A percentile compares a stretch with the other conserved stretches of the same genome.
Conservation (phyloP, 2,329 filamentous ascomycete species). For the Sclerotinia glacialis region DNA sequence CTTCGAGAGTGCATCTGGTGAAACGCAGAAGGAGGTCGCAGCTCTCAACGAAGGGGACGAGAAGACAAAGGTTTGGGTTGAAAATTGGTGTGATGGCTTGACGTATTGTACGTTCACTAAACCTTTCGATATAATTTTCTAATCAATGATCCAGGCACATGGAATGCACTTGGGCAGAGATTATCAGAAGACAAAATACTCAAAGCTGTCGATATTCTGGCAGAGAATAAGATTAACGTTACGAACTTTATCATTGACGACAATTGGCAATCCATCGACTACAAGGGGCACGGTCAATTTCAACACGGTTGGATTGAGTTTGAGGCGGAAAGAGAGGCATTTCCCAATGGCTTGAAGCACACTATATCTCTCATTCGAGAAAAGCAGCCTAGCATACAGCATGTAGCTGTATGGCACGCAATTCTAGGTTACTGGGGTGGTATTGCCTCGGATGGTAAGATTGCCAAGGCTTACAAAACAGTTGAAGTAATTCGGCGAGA, state of each 20-base stretch:
- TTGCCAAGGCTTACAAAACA: conserved; percentile 78
- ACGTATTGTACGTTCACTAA: conserved; percentile 64
- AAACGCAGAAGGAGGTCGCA: conserved; percentile 48
- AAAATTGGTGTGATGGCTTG: conserved; percentile 88
- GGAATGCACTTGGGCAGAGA: conserved; percentile 86
- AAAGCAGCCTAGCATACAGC: conserved; percentile 68
- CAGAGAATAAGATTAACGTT: conserved; percentile 70
- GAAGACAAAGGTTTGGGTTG: conserved; percentile 60
- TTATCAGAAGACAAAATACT: conserved; percentile 79
- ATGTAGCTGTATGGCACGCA: conserved; percentile 94
- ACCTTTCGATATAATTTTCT: not conserved
- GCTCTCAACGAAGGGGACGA: conserved; percentile 48
- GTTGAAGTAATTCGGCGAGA: conserved; percentile 54
- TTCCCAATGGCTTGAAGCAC: conserved; percentile 75
- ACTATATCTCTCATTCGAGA: conserved; percentile 67
- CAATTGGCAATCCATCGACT: conserved; percentile 82
- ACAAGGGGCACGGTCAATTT: conserved; percentile 50
- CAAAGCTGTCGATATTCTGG: conserved; percentile 68
- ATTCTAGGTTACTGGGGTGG: conserved; percentile 88
- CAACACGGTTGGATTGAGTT: conserved; percentile 74
- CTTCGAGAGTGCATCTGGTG: conserved; percentile 45
- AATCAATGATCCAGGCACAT: conserved; percentile 58
- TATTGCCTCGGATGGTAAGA: conserved; percentile 68
- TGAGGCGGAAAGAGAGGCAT: conserved; percentile 76
- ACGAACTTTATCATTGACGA: conserved; percentile 93